Conservation (phyloP, 2,329 filamentous ascomycete species). For the Talaromyces sp. region DNA sequence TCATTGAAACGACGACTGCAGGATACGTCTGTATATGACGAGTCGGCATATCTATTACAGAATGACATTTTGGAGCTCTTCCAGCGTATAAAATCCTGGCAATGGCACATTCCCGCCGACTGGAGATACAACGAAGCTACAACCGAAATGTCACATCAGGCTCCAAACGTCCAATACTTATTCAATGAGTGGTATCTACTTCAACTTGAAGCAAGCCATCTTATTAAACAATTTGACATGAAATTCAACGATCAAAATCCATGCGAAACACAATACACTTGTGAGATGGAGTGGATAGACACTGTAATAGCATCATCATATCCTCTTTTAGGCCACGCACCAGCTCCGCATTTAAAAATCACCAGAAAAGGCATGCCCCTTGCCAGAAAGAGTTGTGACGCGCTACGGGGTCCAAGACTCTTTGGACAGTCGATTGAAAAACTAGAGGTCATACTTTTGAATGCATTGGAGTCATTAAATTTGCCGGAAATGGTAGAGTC, state of each 20-base stretch:
- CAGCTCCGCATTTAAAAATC: not conserved
- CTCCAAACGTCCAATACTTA: not conserved
- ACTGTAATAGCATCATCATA: not conserved
- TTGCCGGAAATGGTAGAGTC: not conserved
- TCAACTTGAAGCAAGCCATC: not conserved
- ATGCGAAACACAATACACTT: not conserved
- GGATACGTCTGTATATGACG: not conserved
- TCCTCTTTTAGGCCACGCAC: not conserved
- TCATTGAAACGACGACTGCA: not conserved
- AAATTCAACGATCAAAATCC: not conserved
- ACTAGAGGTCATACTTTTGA: not conserved
- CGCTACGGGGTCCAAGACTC: not conserved
- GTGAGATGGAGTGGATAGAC: slow-evolving; percentile 3
- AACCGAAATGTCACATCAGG: not conserved
- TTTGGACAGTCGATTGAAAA: not conserved
- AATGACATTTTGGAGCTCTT: not conserved
- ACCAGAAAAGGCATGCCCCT: not conserved
- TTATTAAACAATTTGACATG: not conserved
- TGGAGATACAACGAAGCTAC: not conserved
- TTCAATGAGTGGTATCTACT: slow-evolving; percentile 6
- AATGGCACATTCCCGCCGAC: not conserved
- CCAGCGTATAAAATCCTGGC: not conserved
- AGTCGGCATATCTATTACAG: not conserved
- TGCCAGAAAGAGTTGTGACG: not conserved
- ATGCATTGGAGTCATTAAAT: not conserved